Evolutionary conservation across 768 basidiomycete species (phyloP).

Genomic region (Mycena albidolilacea): DNA sequence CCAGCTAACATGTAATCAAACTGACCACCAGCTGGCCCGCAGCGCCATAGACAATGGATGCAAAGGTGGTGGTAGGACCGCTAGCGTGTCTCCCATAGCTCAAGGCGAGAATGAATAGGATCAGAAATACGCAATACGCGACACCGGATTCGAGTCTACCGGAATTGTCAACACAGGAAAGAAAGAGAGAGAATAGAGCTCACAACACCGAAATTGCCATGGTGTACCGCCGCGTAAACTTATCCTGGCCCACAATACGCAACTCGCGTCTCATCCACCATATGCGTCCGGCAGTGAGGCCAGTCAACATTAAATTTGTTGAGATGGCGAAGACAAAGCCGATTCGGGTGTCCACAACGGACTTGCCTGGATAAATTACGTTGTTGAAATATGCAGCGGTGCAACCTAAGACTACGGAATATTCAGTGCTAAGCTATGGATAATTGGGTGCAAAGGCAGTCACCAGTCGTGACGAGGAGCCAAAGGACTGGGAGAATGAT

Average conservation of each 20-base stretch:
- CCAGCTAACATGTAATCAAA: neutral
- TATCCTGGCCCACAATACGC: constrained; percentile 4
- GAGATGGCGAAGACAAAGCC: constrained; percentile 13
- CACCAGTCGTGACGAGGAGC: constrained; percentile 19
- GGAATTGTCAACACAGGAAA: neutral
- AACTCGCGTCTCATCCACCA: constrained; percentile 26
- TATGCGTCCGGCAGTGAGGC: constrained; percentile 25
- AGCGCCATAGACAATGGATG: constrained; percentile 4
- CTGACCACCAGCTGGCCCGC: constrained; percentile 20
- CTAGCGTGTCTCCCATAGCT: constrained; percentile 2
- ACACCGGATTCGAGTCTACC: constrained; percentile 21
- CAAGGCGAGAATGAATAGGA: constrained; percentile 14
- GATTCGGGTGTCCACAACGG: constrained; percentile 7
- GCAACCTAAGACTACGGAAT: neutral
- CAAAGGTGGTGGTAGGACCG: neutral
- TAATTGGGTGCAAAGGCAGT: neutral
- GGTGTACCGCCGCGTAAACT: constrained; percentile 6
- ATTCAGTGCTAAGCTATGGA: neutral
- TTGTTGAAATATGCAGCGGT: neutral
- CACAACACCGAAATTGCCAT: constrained; percentile 12
- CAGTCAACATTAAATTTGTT: constrained; percentile 22
- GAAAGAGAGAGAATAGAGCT: neutral
- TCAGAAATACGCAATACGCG: constrained; percentile 3
- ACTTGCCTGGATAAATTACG: neutral
- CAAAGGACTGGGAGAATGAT: neutral